Evolutionary conservation across 306 rosid species (phyloP).

Genomic region (Citrullus mucosospermus): DNA sequence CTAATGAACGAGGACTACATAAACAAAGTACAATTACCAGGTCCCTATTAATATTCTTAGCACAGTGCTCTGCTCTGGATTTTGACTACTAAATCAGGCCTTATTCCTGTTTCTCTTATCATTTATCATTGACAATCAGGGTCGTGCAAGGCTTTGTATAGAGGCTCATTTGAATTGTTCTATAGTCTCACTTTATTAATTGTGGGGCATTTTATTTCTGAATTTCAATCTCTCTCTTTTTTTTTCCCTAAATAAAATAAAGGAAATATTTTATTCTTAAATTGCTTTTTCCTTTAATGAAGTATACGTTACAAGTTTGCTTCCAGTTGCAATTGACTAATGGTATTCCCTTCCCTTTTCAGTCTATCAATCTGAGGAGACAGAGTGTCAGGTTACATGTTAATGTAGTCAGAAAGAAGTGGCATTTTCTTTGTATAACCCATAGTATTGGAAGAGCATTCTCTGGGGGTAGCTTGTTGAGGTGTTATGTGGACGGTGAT

Average conservation of each 20-base stretch:
- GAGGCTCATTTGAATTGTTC: not conserved
- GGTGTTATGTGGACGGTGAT: slow-evolving; percentile 78
- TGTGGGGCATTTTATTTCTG: not conserved
- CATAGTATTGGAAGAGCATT: slow-evolving; percentile 98
- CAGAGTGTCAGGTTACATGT: slow-evolving; percentile 57
- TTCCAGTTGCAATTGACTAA: slow-evolving; percentile 14
- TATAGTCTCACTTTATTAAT: not conserved
- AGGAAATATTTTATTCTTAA: not conserved
- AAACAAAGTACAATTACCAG: not conserved
- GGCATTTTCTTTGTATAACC: slow-evolving; percentile 91
- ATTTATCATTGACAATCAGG: not conserved
- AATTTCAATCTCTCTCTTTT: not conserved
- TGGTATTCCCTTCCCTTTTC: slow-evolving; percentile 20
- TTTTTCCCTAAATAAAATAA: not conserved
- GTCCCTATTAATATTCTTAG: not conserved
- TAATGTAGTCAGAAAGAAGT: slow-evolving; percentile 56
- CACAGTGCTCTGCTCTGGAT: not conserved
- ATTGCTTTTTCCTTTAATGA: not conserved
- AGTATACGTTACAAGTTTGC: slow-evolving; percentile 4
- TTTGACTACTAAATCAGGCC: not conserved
- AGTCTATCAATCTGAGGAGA: slow-evolving; percentile 78
- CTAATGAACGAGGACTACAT: not conserved
- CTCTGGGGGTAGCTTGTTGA: slow-evolving; percentile 89
- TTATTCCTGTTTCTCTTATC: not conserved
- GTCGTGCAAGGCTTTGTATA: not conserved